phyloP scores from a whole-genome alignment of 345 rosid genomes.

The Salix udensis region DNA sequence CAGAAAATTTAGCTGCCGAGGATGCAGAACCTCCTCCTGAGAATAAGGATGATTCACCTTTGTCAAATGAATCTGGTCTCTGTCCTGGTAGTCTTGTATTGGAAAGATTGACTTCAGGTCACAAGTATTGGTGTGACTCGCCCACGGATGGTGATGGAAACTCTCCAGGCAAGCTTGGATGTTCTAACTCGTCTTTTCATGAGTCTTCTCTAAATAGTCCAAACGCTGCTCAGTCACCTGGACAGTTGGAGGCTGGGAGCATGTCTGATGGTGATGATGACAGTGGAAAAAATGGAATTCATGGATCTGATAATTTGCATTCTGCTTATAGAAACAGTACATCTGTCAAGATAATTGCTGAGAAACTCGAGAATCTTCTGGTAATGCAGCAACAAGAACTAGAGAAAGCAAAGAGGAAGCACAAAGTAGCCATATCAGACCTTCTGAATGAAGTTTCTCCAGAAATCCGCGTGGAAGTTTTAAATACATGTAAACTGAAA shows the following conservation, averaged over 20 bases:
- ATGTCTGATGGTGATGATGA: constrained; percentile 3
- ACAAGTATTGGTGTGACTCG: constrained; percentile 80
- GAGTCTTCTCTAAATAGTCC: constrained; percentile 19
- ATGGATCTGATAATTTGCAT: not conserved
- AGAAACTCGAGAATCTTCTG: constrained; percentile 59
- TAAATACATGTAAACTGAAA: constrained; percentile 37
- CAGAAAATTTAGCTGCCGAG: constrained; percentile 13
- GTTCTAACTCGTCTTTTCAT: constrained; percentile 23
- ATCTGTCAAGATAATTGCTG: constrained; percentile 28
- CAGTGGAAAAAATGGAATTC: not conserved
- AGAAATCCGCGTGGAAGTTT: constrained; percentile 47
- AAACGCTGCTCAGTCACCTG: constrained; percentile 14
- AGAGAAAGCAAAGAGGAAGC: constrained; percentile 59
- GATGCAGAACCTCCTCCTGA: constrained; percentile 21
- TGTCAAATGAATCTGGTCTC: constrained; percentile 19
- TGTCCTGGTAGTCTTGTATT: constrained; percentile 41
- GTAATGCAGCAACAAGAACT: constrained; percentile 62
- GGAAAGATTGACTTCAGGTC: constrained; percentile 83
- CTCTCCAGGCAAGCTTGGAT: constrained; percentile 37
- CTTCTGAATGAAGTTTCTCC: constrained; percentile 55
- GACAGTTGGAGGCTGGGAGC: constrained; percentile 12
- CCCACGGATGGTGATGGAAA: constrained; percentile 41
- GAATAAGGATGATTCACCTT: constrained; percentile 28
- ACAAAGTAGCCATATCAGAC: constrained; percentile 46
- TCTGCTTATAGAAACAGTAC: not conserved